Conservation (phyloP, 2,329 filamentous ascomycete genomes). For the Falciphora oryzae region DNA sequence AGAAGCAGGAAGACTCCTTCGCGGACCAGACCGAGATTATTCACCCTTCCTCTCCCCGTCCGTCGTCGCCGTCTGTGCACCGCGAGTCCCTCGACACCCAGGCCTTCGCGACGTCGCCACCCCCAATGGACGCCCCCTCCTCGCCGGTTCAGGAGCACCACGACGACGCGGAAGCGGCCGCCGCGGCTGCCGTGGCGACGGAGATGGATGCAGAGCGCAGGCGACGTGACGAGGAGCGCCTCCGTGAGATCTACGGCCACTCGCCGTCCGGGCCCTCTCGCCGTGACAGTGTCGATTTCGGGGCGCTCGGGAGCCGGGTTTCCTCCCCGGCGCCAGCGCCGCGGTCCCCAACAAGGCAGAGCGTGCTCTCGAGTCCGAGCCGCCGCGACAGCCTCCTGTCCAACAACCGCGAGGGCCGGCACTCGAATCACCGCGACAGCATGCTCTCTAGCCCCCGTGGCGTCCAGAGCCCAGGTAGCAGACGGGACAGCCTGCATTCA, state of each 20-base stretch:
- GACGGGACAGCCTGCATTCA: background rate
- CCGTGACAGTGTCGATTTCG: background rate
- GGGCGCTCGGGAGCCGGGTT: background rate
- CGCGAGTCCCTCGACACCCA: background rate
- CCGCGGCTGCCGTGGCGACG: too few relatives aligned
- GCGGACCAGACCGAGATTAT: background rate
- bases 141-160: background rate
- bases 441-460: background rate
- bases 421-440: background rate
- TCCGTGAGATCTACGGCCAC: slow-evolving; percentile 50
- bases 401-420: too few relatives aligned
- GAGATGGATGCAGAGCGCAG: slow-evolving; percentile 22
- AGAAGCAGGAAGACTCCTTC: background rate
- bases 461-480: background rate
- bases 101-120: too few relatives aligned
- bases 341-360: background rate
- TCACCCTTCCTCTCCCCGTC: background rate
- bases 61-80: background rate
- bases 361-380: background rate
- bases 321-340: background rate
- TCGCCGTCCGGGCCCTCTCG: slow-evolving; percentile 13
- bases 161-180: background rate
- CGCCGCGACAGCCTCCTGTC: too few relatives aligned
- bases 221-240: slow-evolving; percentile 41
- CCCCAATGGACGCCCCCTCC: background rate